Base-by-base conservation (phyloP, 176 grass and related monocot species). In the Hyparrhenia diplandra region DNA sequence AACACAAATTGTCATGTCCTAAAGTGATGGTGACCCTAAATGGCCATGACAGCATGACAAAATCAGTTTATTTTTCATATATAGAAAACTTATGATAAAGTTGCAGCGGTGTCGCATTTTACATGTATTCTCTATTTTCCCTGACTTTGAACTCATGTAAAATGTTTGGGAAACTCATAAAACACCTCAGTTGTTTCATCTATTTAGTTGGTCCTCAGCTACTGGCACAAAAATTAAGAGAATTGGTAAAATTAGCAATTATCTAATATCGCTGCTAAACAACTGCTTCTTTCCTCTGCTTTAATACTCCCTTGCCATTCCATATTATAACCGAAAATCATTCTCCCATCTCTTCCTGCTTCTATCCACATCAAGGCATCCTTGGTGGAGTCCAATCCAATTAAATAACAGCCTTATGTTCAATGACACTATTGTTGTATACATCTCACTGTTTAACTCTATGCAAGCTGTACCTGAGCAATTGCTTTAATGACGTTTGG, bases 371-470 rank as follows among this genome's bases (percentile, higher is more conserved):
- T 30, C 41, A 52, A 41, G 64, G 8, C 18, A 10, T 67, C 68
- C 31, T 78, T 85, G 16, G 36, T 29, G 0, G 1, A 9, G 0
- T 36, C 64, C 2, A 32, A 32, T 32, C n/a, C 64, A 61, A 12
- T 69, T 25, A 71, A 85, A 28, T 49, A 79, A 72, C 45, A 73
- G 35, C 73, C 46, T 66, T 42, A 73, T 47, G 32, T 40, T 74
- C 72, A 64, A 29, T 74, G 69, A 74, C 49, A n/a, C n/a, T n/a
- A n/a, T n/a, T n/a, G n/a, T n/a, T n/a, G n/a, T n/a, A 74, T 69
- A 45, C 59, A 73, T 45, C 30, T 45, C 67, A 58, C 6, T 47
- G 43, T 37, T 37, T 71, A 71, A 77, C 20, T 78, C 10, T 77
- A 35, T 58, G 64, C 36, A 73, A 88, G 67, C n/a, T 69, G 52